These are phyloP conservation scores for Teunomyces barrocoloradensis DNA, from an alignment of 805 yeast species.

Conservation along the genomic window DNA sequence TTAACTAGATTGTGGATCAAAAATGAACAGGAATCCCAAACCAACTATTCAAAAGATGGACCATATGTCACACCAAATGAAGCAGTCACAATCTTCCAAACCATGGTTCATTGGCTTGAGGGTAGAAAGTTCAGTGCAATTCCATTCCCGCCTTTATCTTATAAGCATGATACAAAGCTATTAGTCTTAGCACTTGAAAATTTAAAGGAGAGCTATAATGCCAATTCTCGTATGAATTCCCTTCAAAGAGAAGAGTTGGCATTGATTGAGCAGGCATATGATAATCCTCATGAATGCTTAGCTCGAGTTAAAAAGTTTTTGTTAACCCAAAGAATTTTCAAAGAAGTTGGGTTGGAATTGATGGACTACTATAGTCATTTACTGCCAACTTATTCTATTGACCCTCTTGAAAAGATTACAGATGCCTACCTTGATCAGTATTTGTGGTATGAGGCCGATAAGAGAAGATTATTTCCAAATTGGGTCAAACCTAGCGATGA, in stretches of 20 bases:
- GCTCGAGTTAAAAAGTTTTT: constrained; percentile 79
- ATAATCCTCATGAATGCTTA: constrained; percentile 91
- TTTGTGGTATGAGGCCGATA: constrained; percentile 92
- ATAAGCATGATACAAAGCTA: constrained; percentile 90
- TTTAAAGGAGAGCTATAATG: constrained; percentile 70
- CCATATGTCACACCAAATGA: constrained; percentile 84
- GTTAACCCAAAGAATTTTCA: constrained; percentile 86
- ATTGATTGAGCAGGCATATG: constrained; percentile 92
- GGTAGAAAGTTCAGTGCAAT: constrained; percentile 79
- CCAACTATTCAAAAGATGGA: constrained; percentile 74
- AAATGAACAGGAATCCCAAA: constrained; percentile 87
- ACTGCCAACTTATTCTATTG: constrained; percentile 82
- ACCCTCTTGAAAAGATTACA: constrained; percentile 90
- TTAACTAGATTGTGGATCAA: constrained; percentile 90
- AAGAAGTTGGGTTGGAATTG: constrained; percentile 84
- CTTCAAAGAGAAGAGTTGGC: constrained; percentile 91
- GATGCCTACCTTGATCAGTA: constrained; percentile 96
- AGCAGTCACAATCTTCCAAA: constrained; percentile 81
- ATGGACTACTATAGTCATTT: constrained; percentile 85
- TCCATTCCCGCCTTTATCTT: constrained; percentile 89
- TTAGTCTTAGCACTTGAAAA: constrained; percentile 86
- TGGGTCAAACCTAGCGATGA: constrained; percentile 96
- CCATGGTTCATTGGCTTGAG: constrained; percentile 91
- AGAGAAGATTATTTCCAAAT: constrained; percentile 82
- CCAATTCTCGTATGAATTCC: constrained; percentile 73